Percentiles rank a stretch among this genome's conserved stretches.
phyloP scores from a whole-genome alignment of 805 yeast species.

The Lipomyces starkeyi region DNA sequence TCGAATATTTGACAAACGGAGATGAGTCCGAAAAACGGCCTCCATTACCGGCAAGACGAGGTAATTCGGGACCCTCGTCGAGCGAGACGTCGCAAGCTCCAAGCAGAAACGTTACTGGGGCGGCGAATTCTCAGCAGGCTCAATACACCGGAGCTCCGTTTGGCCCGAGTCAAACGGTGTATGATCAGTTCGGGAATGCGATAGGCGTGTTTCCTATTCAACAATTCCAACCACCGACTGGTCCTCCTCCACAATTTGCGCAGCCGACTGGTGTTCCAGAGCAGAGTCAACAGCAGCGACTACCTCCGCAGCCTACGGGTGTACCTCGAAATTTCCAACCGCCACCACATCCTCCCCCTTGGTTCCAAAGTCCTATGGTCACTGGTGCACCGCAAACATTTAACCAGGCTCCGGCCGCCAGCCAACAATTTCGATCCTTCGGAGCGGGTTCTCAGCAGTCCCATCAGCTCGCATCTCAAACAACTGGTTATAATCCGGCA shows the following conservation, averaged over 20 bases:
- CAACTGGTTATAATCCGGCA: constrained; percentile 15
- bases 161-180: constrained; percentile 12
- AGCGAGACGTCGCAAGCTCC: constrained; percentile 5
- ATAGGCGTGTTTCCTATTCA: constrained; percentile 14
- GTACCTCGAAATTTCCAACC: constrained; percentile 1
- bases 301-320: neutral
- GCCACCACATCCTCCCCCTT: constrained; percentile 2
- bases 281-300: no score
- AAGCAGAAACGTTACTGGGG: constrained; percentile 14
- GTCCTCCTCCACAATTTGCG: constrained; percentile 11
- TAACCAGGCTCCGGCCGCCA: constrained; percentile 18
- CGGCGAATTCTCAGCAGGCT: constrained; percentile 3
- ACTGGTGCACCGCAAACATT: neutral
- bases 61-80: constrained; percentile 17
- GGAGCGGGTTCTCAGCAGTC: neutral
- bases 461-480: constrained; percentile 7
- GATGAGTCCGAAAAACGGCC: constrained; percentile 27
- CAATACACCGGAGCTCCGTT: constrained; percentile 6
- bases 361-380: neutral
- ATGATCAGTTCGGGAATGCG: constrained; percentile 30
- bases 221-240: constrained; percentile 9
- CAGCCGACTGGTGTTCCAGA: constrained; percentile 4
- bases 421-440: constrained; percentile 15
- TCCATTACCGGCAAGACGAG: constrained; percentile 30
- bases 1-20: constrained; percentile 50